These are phyloP conservation scores for Lentinula boryana DNA, from an alignment of 768 basidiomycete genomes.

Conservation along the genomic window DNA sequence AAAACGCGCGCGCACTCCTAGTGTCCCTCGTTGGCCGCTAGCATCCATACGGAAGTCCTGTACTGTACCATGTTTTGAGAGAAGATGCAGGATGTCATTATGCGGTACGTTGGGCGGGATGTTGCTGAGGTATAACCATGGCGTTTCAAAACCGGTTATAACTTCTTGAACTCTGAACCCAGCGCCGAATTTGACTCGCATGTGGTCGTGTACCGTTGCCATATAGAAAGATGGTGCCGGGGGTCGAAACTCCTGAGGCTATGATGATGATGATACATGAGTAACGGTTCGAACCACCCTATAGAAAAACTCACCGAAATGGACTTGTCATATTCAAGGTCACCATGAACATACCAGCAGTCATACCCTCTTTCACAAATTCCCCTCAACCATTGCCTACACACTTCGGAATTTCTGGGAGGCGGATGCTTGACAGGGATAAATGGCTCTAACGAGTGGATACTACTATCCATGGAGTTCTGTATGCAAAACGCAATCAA, in stretches of 20 bases:
- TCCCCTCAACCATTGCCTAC: constrained; percentile 27
- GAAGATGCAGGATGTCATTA: constrained; percentile 27
- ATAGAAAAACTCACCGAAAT: constrained; percentile 9
- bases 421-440: constrained; percentile 9
- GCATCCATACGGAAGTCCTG: constrained; percentile 9
- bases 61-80: constrained; percentile 20
- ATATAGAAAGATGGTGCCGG: constrained; percentile 6
- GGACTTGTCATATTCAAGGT: constrained; percentile 16
- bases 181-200: constrained; percentile 46
- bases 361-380: constrained; percentile 15
- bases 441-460: not conserved
- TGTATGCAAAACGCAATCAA: not conserved
- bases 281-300: not conserved
- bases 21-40: constrained; percentile 29
- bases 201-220: constrained; percentile 45
- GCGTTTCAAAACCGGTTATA: constrained; percentile 65
- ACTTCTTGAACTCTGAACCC: constrained; percentile 58
- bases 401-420: constrained; percentile 14
- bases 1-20: constrained; percentile 26
- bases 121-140: constrained; percentile 49
- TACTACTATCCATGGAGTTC: not conserved
- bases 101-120: constrained; percentile 32
- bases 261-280: not conserved
- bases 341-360: constrained; percentile 19
- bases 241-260: not conserved